Evolutionary conservation across 2,329 filamentous ascomycete genomes (phyloP).

Genomic region (Fusarium graminum): DNA sequence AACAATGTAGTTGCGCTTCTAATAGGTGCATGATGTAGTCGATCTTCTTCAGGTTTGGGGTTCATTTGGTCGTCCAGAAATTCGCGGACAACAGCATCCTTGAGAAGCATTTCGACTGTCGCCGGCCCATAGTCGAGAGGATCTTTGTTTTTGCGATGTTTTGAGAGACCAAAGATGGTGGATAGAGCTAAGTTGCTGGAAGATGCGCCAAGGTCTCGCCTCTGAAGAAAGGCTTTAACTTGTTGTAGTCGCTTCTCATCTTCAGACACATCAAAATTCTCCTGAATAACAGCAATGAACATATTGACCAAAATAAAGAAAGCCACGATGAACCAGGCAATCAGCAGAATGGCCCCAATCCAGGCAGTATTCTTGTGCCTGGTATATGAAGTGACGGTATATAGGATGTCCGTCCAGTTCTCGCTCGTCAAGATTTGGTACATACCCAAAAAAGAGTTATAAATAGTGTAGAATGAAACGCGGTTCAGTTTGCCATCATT

Average conservation of each 20-base stretch:
- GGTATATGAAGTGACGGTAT: slow-evolving; percentile 80
- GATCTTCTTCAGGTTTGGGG: slow-evolving; percentile 48
- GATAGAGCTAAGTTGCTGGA: slow-evolving; percentile 81
- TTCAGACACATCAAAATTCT: slow-evolving; percentile 98
- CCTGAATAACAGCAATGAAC: slow-evolving; percentile 99
- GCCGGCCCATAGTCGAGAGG: slow-evolving; percentile 92
- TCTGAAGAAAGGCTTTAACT: slow-evolving; percentile 92
- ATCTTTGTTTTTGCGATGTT: slow-evolving; percentile 74
- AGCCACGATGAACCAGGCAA: slow-evolving; percentile 94
- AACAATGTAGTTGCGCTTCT: slow-evolving; percentile 52
- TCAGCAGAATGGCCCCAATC: slow-evolving; percentile 91
- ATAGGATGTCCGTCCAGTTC: slow-evolving; percentile 92
- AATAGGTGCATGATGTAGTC: slow-evolving; percentile 51
- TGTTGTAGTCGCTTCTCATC: slow-evolving; percentile 98
- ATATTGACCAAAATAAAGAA: slow-evolving; percentile 98
- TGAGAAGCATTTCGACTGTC: slow-evolving; percentile 94
- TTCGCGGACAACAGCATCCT: slow-evolving; percentile 93
- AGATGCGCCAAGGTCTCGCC: slow-evolving; percentile 83
- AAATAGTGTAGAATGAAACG: slow-evolving; percentile 89
- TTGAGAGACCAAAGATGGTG: slow-evolving; percentile 74
- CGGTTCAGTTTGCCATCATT: slow-evolving; percentile 73
- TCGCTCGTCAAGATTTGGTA: slow-evolving; percentile 97
- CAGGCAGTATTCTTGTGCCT: slow-evolving; percentile 79
- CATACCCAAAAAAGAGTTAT: slow-evolving; percentile 97
- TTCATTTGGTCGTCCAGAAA: slow-evolving; percentile 78